Conservation (phyloP, 441 rosid species). For the Croton laevigatus region DNA sequence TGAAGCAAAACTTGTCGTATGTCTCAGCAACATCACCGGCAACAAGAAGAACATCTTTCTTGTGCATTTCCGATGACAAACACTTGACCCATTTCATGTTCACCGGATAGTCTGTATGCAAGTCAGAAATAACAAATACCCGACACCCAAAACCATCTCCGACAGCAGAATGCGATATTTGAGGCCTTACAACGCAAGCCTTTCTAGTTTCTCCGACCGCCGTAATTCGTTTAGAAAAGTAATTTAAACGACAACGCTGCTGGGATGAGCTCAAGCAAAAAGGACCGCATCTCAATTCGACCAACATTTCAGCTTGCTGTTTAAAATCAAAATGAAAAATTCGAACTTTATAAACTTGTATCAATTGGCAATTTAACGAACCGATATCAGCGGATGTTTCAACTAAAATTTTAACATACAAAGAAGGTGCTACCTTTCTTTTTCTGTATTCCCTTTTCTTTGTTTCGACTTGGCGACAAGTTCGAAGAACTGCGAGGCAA, state of each 20-base stretch:
- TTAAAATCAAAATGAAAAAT: not conserved
- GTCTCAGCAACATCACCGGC: conserved; percentile 74
- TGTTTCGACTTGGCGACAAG: not conserved
- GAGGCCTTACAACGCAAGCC: conserved; percentile 30
- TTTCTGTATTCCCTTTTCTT: too few relatives aligned
- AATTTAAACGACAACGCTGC: conserved; percentile 7
- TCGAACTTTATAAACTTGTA: not conserved
- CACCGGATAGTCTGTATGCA: conserved; percentile 60
- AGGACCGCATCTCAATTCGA: conserved; percentile 27
- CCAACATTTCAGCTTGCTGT: conserved; percentile 15
- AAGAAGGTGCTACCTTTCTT: too few relatives aligned
- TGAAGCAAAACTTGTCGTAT: conserved; percentile 34
- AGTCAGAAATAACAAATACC: conserved; percentile 58
- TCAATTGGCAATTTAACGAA: not conserved
- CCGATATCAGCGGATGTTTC: not conserved
- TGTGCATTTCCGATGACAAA: conserved; percentile 34
- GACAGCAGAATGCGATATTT: conserved; percentile 20
- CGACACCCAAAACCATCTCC: conserved; percentile 28
- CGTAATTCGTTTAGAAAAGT: not conserved
- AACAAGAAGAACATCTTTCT: conserved; percentile 50
- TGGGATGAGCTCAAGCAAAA: conserved; percentile 27
- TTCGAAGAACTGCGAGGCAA: not conserved
- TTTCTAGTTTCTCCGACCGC: not conserved
- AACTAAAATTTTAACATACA: too few relatives aligned
- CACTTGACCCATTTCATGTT: conserved; percentile 56